Conservation (phyloP, 208 protist species). For the Borovskyia barvae region DNA sequence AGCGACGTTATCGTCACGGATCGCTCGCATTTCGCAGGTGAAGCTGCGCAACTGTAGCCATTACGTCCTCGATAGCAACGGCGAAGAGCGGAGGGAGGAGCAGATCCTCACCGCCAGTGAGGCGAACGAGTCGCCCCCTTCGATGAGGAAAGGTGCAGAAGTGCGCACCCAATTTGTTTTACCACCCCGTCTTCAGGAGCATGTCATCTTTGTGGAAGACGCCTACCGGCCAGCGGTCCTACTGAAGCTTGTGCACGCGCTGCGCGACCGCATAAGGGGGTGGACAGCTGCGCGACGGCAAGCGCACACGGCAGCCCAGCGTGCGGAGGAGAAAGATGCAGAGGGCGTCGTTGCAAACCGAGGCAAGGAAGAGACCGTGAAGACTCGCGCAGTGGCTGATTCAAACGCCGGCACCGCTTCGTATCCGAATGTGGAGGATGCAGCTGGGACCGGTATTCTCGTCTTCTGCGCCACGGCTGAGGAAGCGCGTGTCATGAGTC, state of each 20-base stretch:
- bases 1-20: constrained; percentile 86
- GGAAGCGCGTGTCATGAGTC: constrained; percentile 85
- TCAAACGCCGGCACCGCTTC: neutral
- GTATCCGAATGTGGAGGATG: constrained; percentile 56
- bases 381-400: neutral
- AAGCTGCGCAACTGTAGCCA: constrained; percentile 84
- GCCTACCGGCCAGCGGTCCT: constrained; percentile 78
- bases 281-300: constrained; percentile 2
- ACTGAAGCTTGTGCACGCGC: constrained; percentile 71
- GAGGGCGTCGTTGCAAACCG: constrained; percentile 17
- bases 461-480: constrained; percentile 86
- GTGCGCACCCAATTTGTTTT: constrained; percentile 77
- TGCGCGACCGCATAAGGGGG: constrained; percentile 35
- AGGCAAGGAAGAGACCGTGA: constrained; percentile 11
- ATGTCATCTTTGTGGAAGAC: constrained; percentile 84
- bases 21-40: constrained; percentile 80
- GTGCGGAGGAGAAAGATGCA: constrained; percentile 14
- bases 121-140: neutral
- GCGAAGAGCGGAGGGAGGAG: constrained; percentile 40
- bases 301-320: neutral
- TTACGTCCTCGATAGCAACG: constrained; percentile 76
- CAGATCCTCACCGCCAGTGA: neutral
- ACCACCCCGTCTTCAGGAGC: constrained; percentile 78
- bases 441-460: constrained; percentile 65
- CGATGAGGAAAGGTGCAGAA: too few species aligned